Base-by-base conservation (phyloP, 2,329 filamentous ascomycete genomes). In the Colletotrichum ledebouriae region DNA sequence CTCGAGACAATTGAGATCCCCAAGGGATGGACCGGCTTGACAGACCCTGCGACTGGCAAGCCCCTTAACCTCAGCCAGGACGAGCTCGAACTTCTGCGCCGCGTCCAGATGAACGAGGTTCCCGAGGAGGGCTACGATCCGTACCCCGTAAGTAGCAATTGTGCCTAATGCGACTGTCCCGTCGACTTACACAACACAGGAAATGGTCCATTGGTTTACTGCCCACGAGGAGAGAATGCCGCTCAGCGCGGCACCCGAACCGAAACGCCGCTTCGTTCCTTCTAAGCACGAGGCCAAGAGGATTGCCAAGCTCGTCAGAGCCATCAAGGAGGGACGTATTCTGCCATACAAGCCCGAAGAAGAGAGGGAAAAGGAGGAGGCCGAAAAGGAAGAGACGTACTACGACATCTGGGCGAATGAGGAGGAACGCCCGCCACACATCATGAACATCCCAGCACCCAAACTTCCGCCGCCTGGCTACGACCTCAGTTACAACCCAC, bases 401-500 rank as follows among this genome's bases (percentile, higher is more conserved):
- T 97, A 94, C 76, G 96, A 99, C 76, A 88, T 99, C 62, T 99
- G 96, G 96, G 94, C 95, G 61, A 93, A 98, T 75, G 95, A 99
- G 79, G 88, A 91, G 73, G 89, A 93, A 11, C 87, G 91, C 73
- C 89, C 92, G 39, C 92, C 94, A 70, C 93, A 98, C 78, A 85
- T 92, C 41, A 98, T 98, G 94, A 93, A 98, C 76, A 92, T 98
- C 62, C 92, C 96, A 15, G 95, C 96, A 1, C 96, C 96, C 5
- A 99, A 99, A 78, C 85, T 97, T 57, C 90, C 95, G 33, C 95
- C 96, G 42, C 96, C 96, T 33, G 94, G 94, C 59, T 98, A 97
- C 78, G 94, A 97, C 75, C 89, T 98, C 78, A 97, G 94, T 76
- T 98, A 99, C 78, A 97, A 98, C 79, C 96, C 96, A 25, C 96